Base-by-base conservation (phyloP, 1,139 yeast genomes). In the Candida sp. region DNA sequence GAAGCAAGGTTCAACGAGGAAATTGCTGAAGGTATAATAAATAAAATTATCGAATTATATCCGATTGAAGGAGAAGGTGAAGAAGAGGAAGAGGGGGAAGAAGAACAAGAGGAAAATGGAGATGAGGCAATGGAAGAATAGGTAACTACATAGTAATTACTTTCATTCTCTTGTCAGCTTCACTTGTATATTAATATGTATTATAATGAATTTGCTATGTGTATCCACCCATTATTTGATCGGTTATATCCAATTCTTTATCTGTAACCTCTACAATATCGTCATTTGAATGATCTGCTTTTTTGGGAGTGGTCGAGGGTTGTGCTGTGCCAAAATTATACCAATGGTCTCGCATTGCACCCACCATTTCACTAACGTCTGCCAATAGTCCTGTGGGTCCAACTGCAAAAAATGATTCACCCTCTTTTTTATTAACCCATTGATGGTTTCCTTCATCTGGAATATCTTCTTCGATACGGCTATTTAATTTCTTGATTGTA, bases 1-100 rank as follows among this genome's bases (percentile, higher is more conserved):
- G 98, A 91, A 53, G 83, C 79, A 51, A 72, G 98, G 51, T 84
- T 89, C 55, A 65, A 71, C 21, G 87, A 84, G 46, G 85, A 79
- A 1, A 75, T 81, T 45, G 74, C 86, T 44, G 77, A 79, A 40
- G 66, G 67, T 2, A 75, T 89, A 3, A 49, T 87, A 15, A 73
- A 61, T 2, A 71, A 79, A 46, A 72, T 86, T 25, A 57, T 66
- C 25, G 70, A 66, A 36, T 60, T 77, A 44, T 78, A 82, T 56
- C 87, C 87, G 1, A 45, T 57, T 3, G 65, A 58, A 11, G 72
- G 66, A 22, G 64, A 54, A 19, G 71, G 58, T 9, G 71, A 52
- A 2, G 73, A 56, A 15, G 74, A 60, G n/a, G 69, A 55, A 15
- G 68, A 51, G n/a, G 65, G 44, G 35, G 48, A 42, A 19, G 55